A percentile compares a stretch with the other conserved stretches of the same genome.
Conservation (phyloP, 129 eudicot genomes). For the Artemisia annua region DNA sequence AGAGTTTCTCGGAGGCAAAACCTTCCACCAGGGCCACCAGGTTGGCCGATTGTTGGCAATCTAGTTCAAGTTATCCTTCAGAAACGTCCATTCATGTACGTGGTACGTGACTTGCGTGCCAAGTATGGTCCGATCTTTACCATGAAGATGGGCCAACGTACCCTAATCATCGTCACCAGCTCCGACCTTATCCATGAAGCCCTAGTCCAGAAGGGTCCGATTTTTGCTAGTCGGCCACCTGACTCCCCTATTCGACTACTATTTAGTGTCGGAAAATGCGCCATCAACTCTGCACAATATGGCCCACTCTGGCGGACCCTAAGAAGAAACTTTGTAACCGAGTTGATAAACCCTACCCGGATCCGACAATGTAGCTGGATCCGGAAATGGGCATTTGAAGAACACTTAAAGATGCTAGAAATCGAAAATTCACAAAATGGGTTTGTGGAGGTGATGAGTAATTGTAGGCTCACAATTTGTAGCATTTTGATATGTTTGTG, state of each 20-base stretch:
- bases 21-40: constrained; percentile 95
- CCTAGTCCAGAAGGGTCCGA: constrained; percentile 69
- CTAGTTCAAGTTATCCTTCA: constrained; percentile 82
- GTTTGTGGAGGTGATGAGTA: constrained; percentile 79
- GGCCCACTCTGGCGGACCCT: constrained; percentile 96
- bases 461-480: constrained; percentile 79
- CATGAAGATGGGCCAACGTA: constrained; percentile 96
- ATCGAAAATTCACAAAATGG: constrained; percentile 45
- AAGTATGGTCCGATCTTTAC: constrained; percentile 94
- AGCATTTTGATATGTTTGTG: constrained; percentile 87
- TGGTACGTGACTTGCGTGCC: constrained; percentile 72
- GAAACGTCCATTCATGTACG: constrained; percentile 68
- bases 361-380: constrained; percentile 86
- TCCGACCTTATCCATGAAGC: constrained; percentile 95
- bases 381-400: constrained; percentile 85
- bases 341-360: constrained; percentile 83
- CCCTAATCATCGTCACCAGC: constrained; percentile 71
- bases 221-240: constrained; percentile 80
- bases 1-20: constrained; percentile 32
- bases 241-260: constrained; percentile 87
- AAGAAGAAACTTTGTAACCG: constrained; percentile 77
- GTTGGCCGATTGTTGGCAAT: constrained; percentile 95
- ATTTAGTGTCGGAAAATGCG: constrained; percentile 87
- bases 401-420: constrained; percentile 61
- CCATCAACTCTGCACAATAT: constrained; percentile 89